Evolutionary conservation across 139 green algal species (phyloP), one percentile per base, ranked within the genome.

Genomic region (Coelastrella sp.): DNA sequence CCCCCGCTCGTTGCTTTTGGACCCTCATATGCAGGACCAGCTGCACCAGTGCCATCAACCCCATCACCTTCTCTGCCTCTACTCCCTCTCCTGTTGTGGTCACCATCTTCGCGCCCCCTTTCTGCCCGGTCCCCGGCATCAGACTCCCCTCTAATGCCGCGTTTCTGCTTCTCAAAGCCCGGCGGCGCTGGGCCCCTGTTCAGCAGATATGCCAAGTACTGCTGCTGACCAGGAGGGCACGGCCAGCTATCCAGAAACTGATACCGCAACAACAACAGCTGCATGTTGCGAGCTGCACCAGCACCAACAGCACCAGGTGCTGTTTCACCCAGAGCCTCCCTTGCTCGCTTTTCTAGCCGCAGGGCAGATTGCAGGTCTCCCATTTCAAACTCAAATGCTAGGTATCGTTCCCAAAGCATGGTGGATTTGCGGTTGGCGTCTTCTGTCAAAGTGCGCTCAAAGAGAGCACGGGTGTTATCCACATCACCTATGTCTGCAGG

Each of bases 381-480:
- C 37, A 85, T 80, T 35, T 93, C 85, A 15, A 85, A 88, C 66
- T 95, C 91, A 41, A 94, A 86, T 5, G 72, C 69, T 34, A 91
- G 59, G 76, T 94, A 96, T 2, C 80, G 82, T 35, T 94, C 91
- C 90, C 90, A 96, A 21, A 95, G 81, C 50, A 57, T 69, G 4
- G 32, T 53, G 6, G 72, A 63, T 19, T 59, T 68, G 32, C 90
- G 79, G 50, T 77, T 30, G 0, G 88, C 64, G 2, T 77, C 88
- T 37, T 92, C 93, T 4, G 89, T 88, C 2, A 98, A 80, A 25
- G 89, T 91, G 4, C 95, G 89, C 73, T 97, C 95, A 87, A 97
- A 95, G 51, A 98, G 90, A 30, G 92, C 92, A 2, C 95, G 90
- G 7, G 91, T 89, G 79, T 98, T 98, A 86, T 88, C 85, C 2